Percentiles rank a stretch among this genome's conserved stretches.
phyloP scores from a whole-genome alignment of 1,139 yeast genomes.

The Hemisphaericaspora subhashii region DNA sequence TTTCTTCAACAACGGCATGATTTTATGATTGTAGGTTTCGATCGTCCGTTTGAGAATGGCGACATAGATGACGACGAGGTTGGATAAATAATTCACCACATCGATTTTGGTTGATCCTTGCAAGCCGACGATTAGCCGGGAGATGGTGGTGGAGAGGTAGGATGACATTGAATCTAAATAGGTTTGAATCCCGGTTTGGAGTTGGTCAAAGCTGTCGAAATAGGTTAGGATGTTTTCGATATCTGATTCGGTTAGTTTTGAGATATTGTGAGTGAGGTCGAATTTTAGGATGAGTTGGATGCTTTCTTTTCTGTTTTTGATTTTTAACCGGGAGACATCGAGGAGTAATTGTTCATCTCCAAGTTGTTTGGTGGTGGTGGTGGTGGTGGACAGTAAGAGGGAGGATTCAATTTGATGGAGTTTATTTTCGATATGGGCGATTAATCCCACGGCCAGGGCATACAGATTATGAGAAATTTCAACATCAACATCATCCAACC shows the following conservation, averaged over 20 bases:
- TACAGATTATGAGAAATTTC: slow-evolving; percentile 62
- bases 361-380: background rate
- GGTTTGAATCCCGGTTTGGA: slow-evolving; percentile 39
- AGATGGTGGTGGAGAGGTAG: slow-evolving; percentile 33
- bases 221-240: slow-evolving; percentile 35
- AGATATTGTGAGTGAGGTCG: slow-evolving; percentile 38
- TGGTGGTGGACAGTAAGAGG: background rate
- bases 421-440: slow-evolving; percentile 43
- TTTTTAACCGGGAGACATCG: slow-evolving; percentile 44
- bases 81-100: slow-evolving; percentile 45
- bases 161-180: slow-evolving; percentile 39
- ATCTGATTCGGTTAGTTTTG: slow-evolving; percentile 31
- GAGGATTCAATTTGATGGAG: slow-evolving; percentile 25
- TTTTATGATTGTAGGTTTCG: slow-evolving; percentile 31
- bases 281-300: slow-evolving; percentile 41
- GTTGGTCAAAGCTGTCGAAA: slow-evolving; percentile 38
- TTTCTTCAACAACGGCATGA: slow-evolving; percentile 34
- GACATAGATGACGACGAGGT: slow-evolving; percentile 42
- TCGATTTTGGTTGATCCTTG: slow-evolving; percentile 50
- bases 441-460: slow-evolving; percentile 53
- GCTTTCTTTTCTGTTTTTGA: slow-evolving; percentile 35
- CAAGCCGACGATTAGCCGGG: slow-evolving; percentile 39
- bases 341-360: slow-evolving; percentile 41
- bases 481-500: slow-evolving; percentile 66
- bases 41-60: slow-evolving; percentile 41